Evolutionary conservation across 345 rosid species (phyloP).

Genomic region (Ceriops zippeliana): DNA sequence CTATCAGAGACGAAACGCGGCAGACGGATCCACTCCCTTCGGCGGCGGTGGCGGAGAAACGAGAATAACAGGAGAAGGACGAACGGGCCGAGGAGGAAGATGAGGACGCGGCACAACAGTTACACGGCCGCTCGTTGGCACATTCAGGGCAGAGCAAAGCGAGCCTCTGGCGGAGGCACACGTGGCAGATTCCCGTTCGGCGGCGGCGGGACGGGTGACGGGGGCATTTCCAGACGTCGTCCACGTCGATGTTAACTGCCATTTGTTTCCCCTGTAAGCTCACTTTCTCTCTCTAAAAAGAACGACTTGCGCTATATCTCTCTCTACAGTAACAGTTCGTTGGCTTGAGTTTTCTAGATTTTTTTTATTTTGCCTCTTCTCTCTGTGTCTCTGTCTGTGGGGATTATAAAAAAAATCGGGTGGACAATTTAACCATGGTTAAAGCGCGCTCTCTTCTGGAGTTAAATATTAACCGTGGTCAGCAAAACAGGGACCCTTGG

Average conservation of each 20-base stretch:
- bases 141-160: slow-evolving; percentile 79
- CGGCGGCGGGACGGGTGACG: slow-evolving; percentile 67
- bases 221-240: slow-evolving; percentile 63
- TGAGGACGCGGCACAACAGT: slow-evolving; percentile 43
- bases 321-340: neutral
- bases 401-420: neutral
- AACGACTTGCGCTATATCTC: neutral
- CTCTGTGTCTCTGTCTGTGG: neutral
- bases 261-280: neutral
- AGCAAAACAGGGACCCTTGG: neutral
- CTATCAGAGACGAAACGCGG: slow-evolving; percentile 56
- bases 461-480: neutral
- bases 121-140: slow-evolving; percentile 66
- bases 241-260: slow-evolving; percentile 55
- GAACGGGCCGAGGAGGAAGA: slow-evolving; percentile 39
- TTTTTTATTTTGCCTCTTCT: neutral
- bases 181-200: slow-evolving; percentile 72
- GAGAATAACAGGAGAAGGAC: slow-evolving; percentile 38
- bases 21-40: slow-evolving; percentile 41
- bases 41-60: slow-evolving; percentile 29
- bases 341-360: neutral
- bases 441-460: neutral
- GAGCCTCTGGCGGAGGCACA: slow-evolving; percentile 77
- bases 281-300: neutral
- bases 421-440: neutral